Evolutionary conservation across 2,329 filamentous ascomycete species (phyloP).

Genomic region (Gnomoniopsis smithogilvyi): DNA sequence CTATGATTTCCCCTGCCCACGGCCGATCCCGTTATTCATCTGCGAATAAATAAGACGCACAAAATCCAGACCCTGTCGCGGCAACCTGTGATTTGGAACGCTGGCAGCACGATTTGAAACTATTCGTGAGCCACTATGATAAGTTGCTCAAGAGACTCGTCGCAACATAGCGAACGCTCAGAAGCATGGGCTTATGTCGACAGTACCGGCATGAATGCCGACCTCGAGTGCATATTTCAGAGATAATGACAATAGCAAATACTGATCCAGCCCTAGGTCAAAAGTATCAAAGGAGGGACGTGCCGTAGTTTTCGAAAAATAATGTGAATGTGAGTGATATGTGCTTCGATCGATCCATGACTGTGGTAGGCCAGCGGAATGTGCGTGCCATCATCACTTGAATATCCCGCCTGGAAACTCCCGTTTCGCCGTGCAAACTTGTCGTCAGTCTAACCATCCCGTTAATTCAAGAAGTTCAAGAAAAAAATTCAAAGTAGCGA

Average conservation of each 20-base stretch:
- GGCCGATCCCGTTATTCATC: background rate
- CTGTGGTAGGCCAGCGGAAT: background rate
- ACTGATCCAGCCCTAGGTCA: too few relatives aligned
- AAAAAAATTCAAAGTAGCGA: background rate
- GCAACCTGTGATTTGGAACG: background rate
- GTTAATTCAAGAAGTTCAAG: background rate
- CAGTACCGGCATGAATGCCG: too few relatives aligned
- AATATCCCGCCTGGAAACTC: slow-evolving; percentile 1
- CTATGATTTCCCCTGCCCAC: background rate
- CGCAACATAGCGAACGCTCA: too few relatives aligned
- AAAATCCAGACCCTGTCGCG: background rate
- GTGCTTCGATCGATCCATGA: background rate
- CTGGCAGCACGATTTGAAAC: background rate
- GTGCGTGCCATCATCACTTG: background rate
- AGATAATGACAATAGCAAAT: too few relatives aligned
- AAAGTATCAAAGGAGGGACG: background rate
- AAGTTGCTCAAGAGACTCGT: too few relatives aligned
- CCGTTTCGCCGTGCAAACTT: slow-evolving; percentile 12
- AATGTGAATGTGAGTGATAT: background rate
- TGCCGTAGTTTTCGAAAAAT: background rate
- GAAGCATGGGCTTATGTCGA: too few relatives aligned
- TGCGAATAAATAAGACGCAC: background rate
- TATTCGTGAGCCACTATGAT: too few relatives aligned
- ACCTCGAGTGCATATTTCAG: too few relatives aligned
- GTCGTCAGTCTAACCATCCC: background rate